Evolutionary conservation across 192 early-diverging fungal species (phyloP).

Genomic region (Paraglomus occultum): DNA sequence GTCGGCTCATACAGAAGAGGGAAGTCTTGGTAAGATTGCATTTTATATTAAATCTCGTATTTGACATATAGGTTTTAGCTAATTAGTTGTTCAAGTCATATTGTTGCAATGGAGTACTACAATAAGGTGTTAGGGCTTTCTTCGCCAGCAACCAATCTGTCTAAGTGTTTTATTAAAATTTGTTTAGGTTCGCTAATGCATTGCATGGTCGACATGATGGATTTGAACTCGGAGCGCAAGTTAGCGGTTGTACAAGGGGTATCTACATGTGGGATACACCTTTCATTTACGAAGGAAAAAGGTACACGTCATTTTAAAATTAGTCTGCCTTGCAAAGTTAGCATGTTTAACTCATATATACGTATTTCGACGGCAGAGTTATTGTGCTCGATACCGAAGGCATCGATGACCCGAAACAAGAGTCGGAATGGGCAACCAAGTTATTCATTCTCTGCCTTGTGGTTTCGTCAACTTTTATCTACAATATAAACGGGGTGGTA

Average conservation of each 20-base stretch:
- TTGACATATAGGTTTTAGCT: too few relatives aligned
- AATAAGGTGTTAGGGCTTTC: too few relatives aligned
- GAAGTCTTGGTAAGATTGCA: constrained; percentile 8
- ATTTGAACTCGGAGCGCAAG: neutral
- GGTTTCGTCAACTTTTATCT: neutral
- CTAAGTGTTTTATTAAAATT: too few relatives aligned
- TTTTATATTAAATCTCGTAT: too few relatives aligned
- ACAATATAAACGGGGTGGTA: constrained; percentile 15
- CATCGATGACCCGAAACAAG: neutral
- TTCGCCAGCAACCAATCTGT: too few relatives aligned
- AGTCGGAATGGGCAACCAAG: neutral
- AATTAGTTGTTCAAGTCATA: too few relatives aligned
- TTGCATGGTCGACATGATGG: constrained; percentile 17
- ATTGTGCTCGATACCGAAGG: constrained; percentile 11
- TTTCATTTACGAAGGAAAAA: neutral
- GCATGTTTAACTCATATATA: too few relatives aligned
- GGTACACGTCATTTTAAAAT: too few relatives aligned
- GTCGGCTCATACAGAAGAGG: constrained; percentile 22
- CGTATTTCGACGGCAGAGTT: neutral
- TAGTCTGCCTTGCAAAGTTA: too few relatives aligned
- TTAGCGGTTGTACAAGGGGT: neutral
- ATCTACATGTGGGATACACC: constrained; percentile 4
- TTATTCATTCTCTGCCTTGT: neutral
- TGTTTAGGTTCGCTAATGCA: neutral
- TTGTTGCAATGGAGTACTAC: too few relatives aligned